phyloP scores from a whole-genome alignment of 2,329 filamentous ascomycete genomes.

The Blastomyces emzantsi region DNA sequence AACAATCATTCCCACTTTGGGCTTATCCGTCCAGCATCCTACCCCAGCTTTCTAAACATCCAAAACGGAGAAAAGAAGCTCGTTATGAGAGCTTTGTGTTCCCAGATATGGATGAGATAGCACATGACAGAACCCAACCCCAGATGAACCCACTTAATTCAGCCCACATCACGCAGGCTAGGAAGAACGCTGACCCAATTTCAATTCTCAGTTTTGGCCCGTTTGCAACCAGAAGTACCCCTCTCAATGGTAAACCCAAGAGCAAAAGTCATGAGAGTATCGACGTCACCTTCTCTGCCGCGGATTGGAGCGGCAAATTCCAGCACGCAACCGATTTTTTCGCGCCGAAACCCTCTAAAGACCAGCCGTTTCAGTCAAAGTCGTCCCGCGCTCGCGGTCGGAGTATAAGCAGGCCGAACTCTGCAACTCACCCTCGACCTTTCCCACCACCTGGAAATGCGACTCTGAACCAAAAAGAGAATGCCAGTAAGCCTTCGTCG shows the following conservation, averaged over 20 bases:
- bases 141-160: not conserved
- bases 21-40: slow-evolving; percentile 22
- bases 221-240: slow-evolving; percentile 11
- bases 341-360: slow-evolving; percentile 23
- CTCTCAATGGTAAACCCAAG: slow-evolving; percentile 21
- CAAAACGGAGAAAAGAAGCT: not conserved
- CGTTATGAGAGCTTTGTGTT: not conserved
- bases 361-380: slow-evolving; percentile 18
- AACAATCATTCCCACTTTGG: slow-evolving; percentile 19
- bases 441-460: slow-evolving; percentile 16
- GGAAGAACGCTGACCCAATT: slow-evolving; percentile 9
- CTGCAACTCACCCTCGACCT: slow-evolving; percentile 16
- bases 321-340: slow-evolving; percentile 30
- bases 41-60: slow-evolving; percentile 17
- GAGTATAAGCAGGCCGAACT: slow-evolving; percentile 18
- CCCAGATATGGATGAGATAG: not conserved
- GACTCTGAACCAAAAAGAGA: slow-evolving; percentile 11
- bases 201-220: slow-evolving; percentile 11
- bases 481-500: slow-evolving; percentile 18
- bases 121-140: not conserved
- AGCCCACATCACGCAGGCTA: not conserved
- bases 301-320: slow-evolving; percentile 34
- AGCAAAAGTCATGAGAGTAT: slow-evolving; percentile 28
- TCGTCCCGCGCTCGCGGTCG: slow-evolving; percentile 20
- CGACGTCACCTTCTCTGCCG: slow-evolving; percentile 35